Evolutionary conservation across 2,329 filamentous ascomycete genomes (phyloP), one percentile per base, ranked within the genome.

Genomic region (Passalora sequoiae): DNA sequence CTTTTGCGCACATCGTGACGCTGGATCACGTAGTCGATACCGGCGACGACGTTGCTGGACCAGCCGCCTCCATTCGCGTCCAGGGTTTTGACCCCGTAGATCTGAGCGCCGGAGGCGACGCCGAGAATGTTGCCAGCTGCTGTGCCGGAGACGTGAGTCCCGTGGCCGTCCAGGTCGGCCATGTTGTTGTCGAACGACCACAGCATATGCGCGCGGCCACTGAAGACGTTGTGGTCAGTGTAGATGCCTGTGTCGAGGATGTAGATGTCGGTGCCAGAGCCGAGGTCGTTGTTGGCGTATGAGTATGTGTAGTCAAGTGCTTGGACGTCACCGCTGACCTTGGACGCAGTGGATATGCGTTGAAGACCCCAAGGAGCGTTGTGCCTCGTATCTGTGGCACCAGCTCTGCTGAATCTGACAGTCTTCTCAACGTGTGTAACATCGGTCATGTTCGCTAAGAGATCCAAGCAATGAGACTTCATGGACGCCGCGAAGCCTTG

Each of bases 11-110:
- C 55, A 28, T 70, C 62, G 59, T 75, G 72, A 32, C 65, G 60
- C 38, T 63, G 50, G 44, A 73, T 60, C 16, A 72, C 68, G 55
- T 60, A 70, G 48, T 71, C 61, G 57, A 77, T 74, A 15, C 73
- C 76, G 16, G 65, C 60, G 49, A 78, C 67, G 48, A 74, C 72
- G 52, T 67, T 66, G 15, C 65, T 62, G 39, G 64, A 67, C 19
- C 64, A 69, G 25, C 74, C 74, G 33, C 65, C 65, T 33, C 71
- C 70, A 9, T 69, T 58, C 24, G 62, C 63, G 37, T 67, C 68
- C 17, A 75, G 65, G 5, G 75, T 73, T 60, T 75, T 76, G 47
- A 79, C 71, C 35, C 72, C 72, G 36, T 66, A 66, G 45, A 74
- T 60, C 58, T 72, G 72, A 40, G 70, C 70, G 29, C 66, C 66